Evolutionary conservation across 2,329 filamentous ascomycete genomes (phyloP), one percentile per base, ranked within the genome.

Genomic region (Teratosphaeria pseudoeucalypti): DNA sequence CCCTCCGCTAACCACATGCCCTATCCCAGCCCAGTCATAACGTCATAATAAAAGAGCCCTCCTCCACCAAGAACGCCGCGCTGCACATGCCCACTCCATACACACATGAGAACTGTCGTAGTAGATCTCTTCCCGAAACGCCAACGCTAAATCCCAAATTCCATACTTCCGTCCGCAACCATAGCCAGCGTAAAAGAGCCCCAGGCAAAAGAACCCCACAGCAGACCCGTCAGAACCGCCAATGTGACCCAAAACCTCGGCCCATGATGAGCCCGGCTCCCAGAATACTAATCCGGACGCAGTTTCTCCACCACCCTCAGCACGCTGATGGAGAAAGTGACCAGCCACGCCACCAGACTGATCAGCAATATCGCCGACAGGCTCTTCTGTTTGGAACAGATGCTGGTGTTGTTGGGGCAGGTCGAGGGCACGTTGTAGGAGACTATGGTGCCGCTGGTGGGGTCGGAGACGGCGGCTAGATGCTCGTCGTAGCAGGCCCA

Each of bases 271-370:
- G 43, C n/a, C 4, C 53, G 4, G 11, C 53, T 27, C 19, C 53
- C 63, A 77, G 27, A 70, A 68, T 54, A 43, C 52, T 66, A 64
- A 58, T 68, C 65, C 57, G 64, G 62, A n/a, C 67, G 63, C 59
- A 74, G 64, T 62, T 73, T 73, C 61, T 74, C 72, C 52, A 74
- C 72, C 9, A 74, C 72, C 57, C 72, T 66, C 54, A 75, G 62
- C 10, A 73, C 71, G 74, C 90, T 96, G 60, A 96, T 86, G 56
- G 87, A 84, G 75, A 97, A 95, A 26, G 90, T 96, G 72, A 88
- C 81, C 62, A 92, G 82, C 92, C 92, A 97, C n/a, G 90, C 87
- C 61, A 95, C 79, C 60, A 96, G 79, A 10, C 89, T 90, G 60
- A 96, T 80, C 57, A 95, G 78, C 66, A 96, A 80, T 57, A 95